Evolutionary conservation across 179 eudicot species (phyloP).

Genomic region (Carnegiea gigantea): DNA sequence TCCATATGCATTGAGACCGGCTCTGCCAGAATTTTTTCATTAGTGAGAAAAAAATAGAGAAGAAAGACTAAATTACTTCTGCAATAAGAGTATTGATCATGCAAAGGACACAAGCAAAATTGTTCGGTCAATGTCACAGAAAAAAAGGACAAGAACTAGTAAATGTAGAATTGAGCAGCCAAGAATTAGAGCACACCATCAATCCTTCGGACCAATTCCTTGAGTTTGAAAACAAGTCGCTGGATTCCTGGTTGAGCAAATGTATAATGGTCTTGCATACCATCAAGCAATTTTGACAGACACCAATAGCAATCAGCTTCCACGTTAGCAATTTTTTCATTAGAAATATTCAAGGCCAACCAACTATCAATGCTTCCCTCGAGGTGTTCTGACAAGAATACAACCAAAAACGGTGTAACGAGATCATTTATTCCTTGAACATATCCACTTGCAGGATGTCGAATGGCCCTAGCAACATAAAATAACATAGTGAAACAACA

Average conservation of each 20-base stretch:
- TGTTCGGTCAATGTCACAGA: neutral
- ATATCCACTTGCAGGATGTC: conserved; percentile 99
- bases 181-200: conserved; percentile 53
- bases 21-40: conserved; percentile 43
- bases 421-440: conserved; percentile 99
- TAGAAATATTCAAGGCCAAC: conserved; percentile 58
- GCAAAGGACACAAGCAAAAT: neutral
- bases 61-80: neutral
- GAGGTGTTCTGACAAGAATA: conserved; percentile 83
- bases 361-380: conserved; percentile 74
- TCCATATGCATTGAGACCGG: conserved; percentile 93
- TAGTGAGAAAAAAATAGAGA: neutral
- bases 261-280: conserved; percentile 98
- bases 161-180: neutral
- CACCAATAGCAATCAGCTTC: conserved; percentile 99
- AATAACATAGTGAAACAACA: neutral
- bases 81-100: neutral
- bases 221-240: conserved; percentile 91
- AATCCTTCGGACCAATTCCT: conserved; percentile 87
- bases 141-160: neutral
- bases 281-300: conserved; percentile 85
- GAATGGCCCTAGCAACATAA: conserved; percentile 70
- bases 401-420: conserved; percentile 89
- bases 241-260: conserved; percentile 99
- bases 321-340: conserved; percentile 59